A percentile compares a stretch with the other conserved stretches of the same genome.
phyloP scores from a whole-genome alignment of 495 filamentous ascomycete species.

The Penicillium taxi region DNA sequence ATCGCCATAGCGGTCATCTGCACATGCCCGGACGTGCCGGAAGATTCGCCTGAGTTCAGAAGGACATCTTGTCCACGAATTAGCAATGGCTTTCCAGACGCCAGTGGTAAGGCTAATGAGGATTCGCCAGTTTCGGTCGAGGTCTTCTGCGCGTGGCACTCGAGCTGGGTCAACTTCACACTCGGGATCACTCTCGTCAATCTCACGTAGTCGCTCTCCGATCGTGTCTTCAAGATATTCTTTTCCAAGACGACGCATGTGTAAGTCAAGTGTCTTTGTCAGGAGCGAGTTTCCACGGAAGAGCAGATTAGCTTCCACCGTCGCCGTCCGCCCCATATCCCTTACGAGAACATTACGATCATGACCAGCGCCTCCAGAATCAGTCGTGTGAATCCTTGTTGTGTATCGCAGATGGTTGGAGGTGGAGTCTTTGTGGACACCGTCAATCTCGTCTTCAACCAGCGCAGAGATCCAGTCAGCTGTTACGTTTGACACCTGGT shows the following conservation, averaged over 20 bases:
- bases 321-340: conserved; percentile 49
- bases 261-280: conserved; percentile 86
- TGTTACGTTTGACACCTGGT: conserved; percentile 84
- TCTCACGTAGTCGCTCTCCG: conserved; percentile 73
- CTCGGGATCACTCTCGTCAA: conserved; percentile 79
- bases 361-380: conserved; percentile 56
- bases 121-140: conserved; percentile 76
- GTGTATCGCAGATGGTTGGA: conserved; percentile 66
- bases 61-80: conserved; percentile 65
- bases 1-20: conserved; percentile 96
- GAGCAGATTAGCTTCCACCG: conserved; percentile 80
- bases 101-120: conserved; percentile 69
- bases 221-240: conserved; percentile 89
- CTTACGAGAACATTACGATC: conserved; percentile 56
- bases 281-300: conserved; percentile 93
- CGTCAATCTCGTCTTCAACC: conserved; percentile 96
- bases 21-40: conserved; percentile 85
- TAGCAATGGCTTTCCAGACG: conserved; percentile 76
- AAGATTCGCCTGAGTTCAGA: conserved; percentile 80
- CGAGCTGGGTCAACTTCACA: conserved; percentile 88
- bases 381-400: conserved; percentile 68
- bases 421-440: conserved; percentile 65
- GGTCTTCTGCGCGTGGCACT: conserved; percentile 60
- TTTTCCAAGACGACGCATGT: conserved; percentile 90
- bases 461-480: conserved; percentile 88